These are phyloP conservation scores for Amanita rubescens DNA, from an alignment of 768 basidiomycete species.

Conservation along the genomic window DNA sequence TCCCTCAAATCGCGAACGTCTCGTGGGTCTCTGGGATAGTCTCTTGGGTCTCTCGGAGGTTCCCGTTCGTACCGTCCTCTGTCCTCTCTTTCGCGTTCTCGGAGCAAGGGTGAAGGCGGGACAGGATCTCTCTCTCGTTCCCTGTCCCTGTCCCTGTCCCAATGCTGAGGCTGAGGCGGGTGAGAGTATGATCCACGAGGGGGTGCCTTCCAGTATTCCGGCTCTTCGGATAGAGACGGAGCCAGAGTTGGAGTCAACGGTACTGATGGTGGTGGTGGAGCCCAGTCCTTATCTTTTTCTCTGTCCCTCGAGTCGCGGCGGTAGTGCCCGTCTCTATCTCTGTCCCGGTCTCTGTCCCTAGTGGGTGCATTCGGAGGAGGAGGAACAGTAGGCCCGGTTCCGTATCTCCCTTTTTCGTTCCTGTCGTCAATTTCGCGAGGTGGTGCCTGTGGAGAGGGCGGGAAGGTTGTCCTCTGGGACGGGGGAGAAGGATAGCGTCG, in stretches of 20 bases:
- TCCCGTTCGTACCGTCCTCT: neutral
- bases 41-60: no score
- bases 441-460: no score
- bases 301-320: neutral
- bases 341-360: neutral
- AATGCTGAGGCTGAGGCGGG: no score
- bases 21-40: neutral
- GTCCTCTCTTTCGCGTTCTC: neutral
- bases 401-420: neutral
- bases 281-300: neutral
- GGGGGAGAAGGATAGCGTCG: neutral
- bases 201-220: neutral
- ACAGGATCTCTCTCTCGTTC: neutral
- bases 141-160: neutral
- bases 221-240: no score
- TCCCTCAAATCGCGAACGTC: no score
- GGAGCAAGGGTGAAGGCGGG: neutral
- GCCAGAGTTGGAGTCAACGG: neutral
- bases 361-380: neutral
- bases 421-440: neutral
- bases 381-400: neutral
- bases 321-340: neutral
- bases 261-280: neutral
- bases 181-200: neutral
- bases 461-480: no score